Evolutionary conservation across 495 filamentous ascomycete species (phyloP), one percentile per base, ranked within the genome.

Genomic region (Jackrogersella minutella): DNA sequence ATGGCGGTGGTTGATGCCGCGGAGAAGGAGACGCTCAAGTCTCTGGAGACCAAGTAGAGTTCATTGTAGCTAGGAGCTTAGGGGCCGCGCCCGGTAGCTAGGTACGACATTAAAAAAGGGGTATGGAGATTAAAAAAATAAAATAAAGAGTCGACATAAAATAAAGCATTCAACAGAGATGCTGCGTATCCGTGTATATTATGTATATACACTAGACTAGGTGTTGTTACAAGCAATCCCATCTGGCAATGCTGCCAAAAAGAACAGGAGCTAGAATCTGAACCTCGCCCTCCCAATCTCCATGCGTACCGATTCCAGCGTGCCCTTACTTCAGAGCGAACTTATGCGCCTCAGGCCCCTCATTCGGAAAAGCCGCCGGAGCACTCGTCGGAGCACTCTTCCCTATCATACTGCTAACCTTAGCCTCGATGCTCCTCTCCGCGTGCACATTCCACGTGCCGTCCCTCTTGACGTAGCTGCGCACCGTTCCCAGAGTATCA

Each of bases 21-120:
- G 30, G 89, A 92, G 73, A 91, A 94, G 65, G 80, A 80, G 24
- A 83, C 84, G 9, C 83, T 84, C 74, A 88, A 86, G 77, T 22
- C 21, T 11, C 61, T 72, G 1, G 62, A 71, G 56, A 19, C 65
- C 10, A 72, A 62, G 62, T 66, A 55, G 50, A 49, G 24, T 26
- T 24, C 13, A 6, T 40, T 10, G 21, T 44, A 47, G 40, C 2
- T 1, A 8, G 11, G 13, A 36, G 1, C 16, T 16, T 47, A 47
- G 24, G 24, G 13, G 43, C 9, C 19, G 10, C 21, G 14, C 39
- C 8, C 2, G 3, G 28, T 30, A 30, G 28, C 4, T 41, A 41
- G 39, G 39, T 41, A 41, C n/a, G n/a, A n/a, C n/a, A n/a, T n/a
- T n/a, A n/a, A n/a, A n/a, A n/a, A n/a, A n/a, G n/a, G n/a, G n/a